Evolutionary conservation across 2,329 filamentous ascomycete species (phyloP).

Genomic region (Leptographium procerum): DNA sequence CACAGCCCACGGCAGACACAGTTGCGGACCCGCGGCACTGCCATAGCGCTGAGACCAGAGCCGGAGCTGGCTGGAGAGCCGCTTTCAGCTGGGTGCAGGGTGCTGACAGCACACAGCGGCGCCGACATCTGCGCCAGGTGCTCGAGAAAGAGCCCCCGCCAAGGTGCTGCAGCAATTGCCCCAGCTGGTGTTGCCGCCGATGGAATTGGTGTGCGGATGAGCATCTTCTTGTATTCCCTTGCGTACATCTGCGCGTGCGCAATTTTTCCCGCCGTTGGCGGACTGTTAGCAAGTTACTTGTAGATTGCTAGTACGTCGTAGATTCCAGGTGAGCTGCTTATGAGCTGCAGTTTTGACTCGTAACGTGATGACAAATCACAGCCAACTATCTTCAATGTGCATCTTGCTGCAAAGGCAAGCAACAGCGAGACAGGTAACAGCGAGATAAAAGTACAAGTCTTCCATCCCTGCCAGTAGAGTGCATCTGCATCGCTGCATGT

Average conservation of each 20-base stretch:
- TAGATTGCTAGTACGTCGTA: neutral
- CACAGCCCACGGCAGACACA: slow-evolving; percentile 84
- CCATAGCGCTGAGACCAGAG: slow-evolving; percentile 6
- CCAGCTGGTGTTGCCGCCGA: slow-evolving; percentile 4
- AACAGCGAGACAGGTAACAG: too few species aligned
- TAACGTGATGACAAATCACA: too few species aligned
- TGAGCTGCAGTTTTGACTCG: too few species aligned
- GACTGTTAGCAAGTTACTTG: neutral
- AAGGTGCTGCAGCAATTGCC: slow-evolving; percentile 30
- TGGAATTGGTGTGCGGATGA: slow-evolving; percentile 3
- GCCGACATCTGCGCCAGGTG: slow-evolving; percentile 35
- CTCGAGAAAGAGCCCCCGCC: slow-evolving; percentile 40
- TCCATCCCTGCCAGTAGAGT: too few species aligned
- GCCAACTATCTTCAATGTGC: too few species aligned
- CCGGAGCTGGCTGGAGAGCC: neutral
- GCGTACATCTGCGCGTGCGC: neutral
- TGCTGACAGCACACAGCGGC: slow-evolving; percentile 40
- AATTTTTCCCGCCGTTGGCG: neutral
- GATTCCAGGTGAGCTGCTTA: too few species aligned
- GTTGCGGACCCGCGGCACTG: slow-evolving; percentile 53
- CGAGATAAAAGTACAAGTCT: too few species aligned
- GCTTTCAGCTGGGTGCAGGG: slow-evolving; percentile 25
- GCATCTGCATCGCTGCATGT: neutral
- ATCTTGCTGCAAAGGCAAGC: too few species aligned
- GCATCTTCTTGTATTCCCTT: neutral